These are phyloP conservation scores for Blakeslea trispora DNA, from an alignment of 371 early-diverging fungal species.

Conservation along the genomic window DNA sequence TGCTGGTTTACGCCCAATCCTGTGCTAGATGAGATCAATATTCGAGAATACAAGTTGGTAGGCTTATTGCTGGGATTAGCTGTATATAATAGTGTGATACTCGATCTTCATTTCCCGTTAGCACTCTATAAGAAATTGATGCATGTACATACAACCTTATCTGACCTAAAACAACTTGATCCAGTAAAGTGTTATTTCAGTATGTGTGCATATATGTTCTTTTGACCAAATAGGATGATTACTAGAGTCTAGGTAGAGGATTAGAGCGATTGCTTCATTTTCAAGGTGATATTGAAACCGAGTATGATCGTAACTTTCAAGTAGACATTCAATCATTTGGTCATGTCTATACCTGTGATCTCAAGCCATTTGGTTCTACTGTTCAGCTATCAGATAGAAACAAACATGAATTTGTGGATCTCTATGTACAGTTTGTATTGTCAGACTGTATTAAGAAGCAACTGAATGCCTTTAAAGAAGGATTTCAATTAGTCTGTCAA, in stretches of 20 bases:
- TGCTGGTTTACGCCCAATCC: constrained; percentile 86
- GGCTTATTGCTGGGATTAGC: constrained; percentile 85
- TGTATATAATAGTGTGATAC: constrained; percentile 77
- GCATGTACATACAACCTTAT: constrained; percentile 52
- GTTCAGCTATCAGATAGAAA: constrained; percentile 69
- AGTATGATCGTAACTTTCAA: constrained; percentile 70
- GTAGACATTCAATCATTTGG: constrained; percentile 70
- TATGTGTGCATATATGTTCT: no score
- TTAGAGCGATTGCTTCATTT: constrained; percentile 60
- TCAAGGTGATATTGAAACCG: constrained; percentile 58
- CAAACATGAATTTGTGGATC: constrained; percentile 70
- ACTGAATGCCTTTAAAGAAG: constrained; percentile 87
- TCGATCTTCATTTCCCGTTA: constrained; percentile 79
- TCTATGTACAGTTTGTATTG: constrained; percentile 72
- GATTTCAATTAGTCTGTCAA: constrained; percentile 85
- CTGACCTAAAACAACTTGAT: constrained; percentile 63
- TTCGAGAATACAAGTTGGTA: constrained; percentile 83
- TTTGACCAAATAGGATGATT: no score
- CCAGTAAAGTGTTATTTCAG: no score
- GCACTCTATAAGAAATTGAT: constrained; percentile 87
- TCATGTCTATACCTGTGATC: constrained; percentile 57
- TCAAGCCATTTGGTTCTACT: constrained; percentile 62
- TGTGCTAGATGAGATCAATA: constrained; percentile 58
- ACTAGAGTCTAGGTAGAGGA: constrained; percentile 67
- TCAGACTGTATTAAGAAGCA: constrained; percentile 75